Evolutionary conservation across 805 yeast genomes (phyloP).

Genomic region (Barnettozyma siamensis): DNA sequence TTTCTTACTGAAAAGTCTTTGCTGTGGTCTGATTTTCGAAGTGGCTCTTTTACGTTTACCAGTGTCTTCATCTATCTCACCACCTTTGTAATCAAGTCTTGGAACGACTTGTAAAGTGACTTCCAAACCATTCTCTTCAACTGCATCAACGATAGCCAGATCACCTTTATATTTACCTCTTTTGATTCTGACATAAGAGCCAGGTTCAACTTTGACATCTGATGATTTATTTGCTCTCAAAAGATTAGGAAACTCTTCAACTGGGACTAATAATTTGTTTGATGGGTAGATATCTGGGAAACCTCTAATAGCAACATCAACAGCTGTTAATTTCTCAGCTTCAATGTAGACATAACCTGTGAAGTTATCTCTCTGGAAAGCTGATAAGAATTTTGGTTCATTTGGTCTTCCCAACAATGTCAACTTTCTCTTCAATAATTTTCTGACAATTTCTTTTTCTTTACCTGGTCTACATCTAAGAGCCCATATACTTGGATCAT

Average conservation of each 20-base stretch:
- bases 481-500: conserved; percentile 96
- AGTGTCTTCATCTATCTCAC: conserved; percentile 45
- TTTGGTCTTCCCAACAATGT: conserved; percentile 68
- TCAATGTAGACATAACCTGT: conserved; percentile 90
- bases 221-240: conserved; percentile 83
- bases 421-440: conserved; percentile 75
- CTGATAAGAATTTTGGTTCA: conserved; percentile 81
- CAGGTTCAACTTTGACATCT: conserved; percentile 85
- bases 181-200: conserved; percentile 84
- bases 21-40: conserved; percentile 71
- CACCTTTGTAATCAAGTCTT: conserved; percentile 83
- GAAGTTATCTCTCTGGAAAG: conserved; percentile 91
- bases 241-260: conserved; percentile 89
- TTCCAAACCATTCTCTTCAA: conserved; percentile 92
- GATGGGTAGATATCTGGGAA: conserved; percentile 75
- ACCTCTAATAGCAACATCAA: conserved; percentile 82
- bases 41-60: conserved; percentile 48
- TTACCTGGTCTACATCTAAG: conserved; percentile 88
- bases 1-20: conserved; percentile 78
- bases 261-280: conserved; percentile 84
- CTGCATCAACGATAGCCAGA: conserved; percentile 85
- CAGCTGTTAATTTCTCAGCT: conserved; percentile 90
- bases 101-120: conserved; percentile 93
- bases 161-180: conserved; percentile 92
- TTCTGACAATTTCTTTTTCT: conserved; percentile 86